Percentiles rank a stretch among this genome's conserved stretches.
Evolutionary conservation across 768 basidiomycete genomes (phyloP).

Genomic region (Suillus paluster): DNA sequence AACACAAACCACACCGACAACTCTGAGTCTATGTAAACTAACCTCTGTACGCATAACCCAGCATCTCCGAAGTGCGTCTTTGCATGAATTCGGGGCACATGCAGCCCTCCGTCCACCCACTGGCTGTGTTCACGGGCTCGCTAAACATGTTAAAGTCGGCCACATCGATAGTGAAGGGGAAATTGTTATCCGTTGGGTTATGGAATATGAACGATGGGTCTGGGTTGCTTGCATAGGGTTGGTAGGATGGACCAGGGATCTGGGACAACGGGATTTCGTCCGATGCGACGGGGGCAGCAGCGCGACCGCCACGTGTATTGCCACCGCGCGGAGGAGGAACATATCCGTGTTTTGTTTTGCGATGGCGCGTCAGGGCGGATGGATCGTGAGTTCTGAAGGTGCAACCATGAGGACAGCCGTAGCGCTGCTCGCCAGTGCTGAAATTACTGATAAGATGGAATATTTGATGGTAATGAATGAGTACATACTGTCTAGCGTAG

Average conservation of each 20-base stretch:
- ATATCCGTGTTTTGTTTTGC: conserved; percentile 26
- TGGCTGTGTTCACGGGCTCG: not conserved
- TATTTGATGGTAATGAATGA: too few species aligned
- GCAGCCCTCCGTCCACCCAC: conserved; percentile 4
- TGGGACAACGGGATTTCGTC: not conserved
- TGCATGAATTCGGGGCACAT: conserved; percentile 6
- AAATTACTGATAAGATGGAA: not conserved
- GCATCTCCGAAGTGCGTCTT: not conserved
- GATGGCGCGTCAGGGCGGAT: conserved; percentile 29
- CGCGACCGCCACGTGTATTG: not conserved
- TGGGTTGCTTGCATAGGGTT: not conserved
- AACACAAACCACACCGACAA: not conserved
- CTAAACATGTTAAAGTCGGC: conserved; percentile 3
- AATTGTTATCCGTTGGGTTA: not conserved
- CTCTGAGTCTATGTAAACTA: not conserved
- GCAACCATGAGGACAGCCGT: conserved; percentile 14
- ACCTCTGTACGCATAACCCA: not conserved
- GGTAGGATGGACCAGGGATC: not conserved
- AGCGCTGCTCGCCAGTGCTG: conserved; percentile 27
- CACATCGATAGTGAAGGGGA: not conserved
- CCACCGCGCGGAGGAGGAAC: conserved; percentile 17
- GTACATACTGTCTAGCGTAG: conserved; percentile 21
- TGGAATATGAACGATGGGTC: not conserved
- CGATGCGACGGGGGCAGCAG: not conserved
- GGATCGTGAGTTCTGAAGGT: conserved; percentile 30